A percentile compares a stretch with the other conserved stretches of the same genome.
Evolutionary conservation across 306 rosid genomes (phyloP).

Genomic region (Trifolium subterraneum): DNA sequence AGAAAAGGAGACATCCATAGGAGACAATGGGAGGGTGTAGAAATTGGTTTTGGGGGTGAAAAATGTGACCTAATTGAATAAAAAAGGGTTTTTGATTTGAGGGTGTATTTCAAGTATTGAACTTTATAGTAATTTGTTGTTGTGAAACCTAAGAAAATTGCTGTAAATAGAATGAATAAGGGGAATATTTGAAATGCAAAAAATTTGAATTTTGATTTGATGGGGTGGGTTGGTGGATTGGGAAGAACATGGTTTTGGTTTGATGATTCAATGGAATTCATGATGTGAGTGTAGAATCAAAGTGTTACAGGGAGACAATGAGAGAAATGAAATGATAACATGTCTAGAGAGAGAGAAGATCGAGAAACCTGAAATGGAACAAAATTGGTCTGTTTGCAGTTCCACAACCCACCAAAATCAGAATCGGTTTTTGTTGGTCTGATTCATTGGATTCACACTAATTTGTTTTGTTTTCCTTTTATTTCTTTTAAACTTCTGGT

Average conservation of each 20-base stretch:
- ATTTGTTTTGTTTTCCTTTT: too few species aligned
- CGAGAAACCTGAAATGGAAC: slow-evolving; percentile 12
- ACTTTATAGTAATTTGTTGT: slow-evolving; percentile 50
- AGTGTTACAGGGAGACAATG: neutral
- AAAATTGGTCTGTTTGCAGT: too few species aligned
- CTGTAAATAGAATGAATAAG: slow-evolving; percentile 56
- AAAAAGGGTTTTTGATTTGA: slow-evolving; percentile 40
- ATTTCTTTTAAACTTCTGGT: too few species aligned
- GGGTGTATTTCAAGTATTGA: slow-evolving; percentile 49
- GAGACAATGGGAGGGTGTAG: slow-evolving; percentile 53
- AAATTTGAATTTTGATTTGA: slow-evolving; percentile 43
- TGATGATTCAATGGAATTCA: slow-evolving; percentile 52
- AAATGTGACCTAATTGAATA: slow-evolving; percentile 42
- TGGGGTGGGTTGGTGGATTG: slow-evolving; percentile 40
- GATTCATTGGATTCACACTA: too few species aligned
- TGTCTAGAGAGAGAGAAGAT: slow-evolving; percentile 25
- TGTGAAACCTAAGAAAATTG: slow-evolving; percentile 58
- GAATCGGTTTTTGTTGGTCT: too few species aligned
- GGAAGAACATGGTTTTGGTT: slow-evolving; percentile 41
- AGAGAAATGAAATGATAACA: slow-evolving; percentile 13
- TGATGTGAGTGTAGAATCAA: slow-evolving; percentile 32
- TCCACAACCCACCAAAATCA: too few species aligned
- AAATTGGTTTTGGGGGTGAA: slow-evolving; percentile 42
- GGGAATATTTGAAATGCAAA: slow-evolving; percentile 45
- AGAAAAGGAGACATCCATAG: slow-evolving; percentile 94